Conservation (phyloP, 2,329 filamentous ascomycete species). For the Dactylonectria macrodidyma region DNA sequence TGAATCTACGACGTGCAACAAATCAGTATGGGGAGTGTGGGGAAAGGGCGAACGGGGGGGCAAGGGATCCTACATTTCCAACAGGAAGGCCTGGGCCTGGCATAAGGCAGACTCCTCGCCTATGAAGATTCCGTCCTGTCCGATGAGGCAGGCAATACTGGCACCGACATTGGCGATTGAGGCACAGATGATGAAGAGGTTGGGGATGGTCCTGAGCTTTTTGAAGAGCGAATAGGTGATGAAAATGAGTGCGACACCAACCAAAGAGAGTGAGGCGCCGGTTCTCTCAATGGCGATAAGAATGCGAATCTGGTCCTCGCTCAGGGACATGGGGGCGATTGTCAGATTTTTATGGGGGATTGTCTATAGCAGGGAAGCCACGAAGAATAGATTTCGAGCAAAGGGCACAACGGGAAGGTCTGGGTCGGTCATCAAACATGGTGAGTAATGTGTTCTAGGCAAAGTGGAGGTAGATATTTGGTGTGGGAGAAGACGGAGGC, state of each 20-base stretch:
- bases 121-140: background rate
- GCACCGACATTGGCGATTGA: background rate
- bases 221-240: background rate
- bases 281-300: background rate
- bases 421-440: no score
- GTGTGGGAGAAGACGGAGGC: no score
- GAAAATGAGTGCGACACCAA: background rate
- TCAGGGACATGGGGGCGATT: no score
- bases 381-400: no score
- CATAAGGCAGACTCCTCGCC: background rate
- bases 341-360: no score
- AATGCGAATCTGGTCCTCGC: no score
- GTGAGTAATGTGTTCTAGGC: no score
- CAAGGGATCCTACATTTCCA: background rate
- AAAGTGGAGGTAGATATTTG: no score
- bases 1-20: background rate
- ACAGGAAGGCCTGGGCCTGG: background rate
- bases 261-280: background rate
- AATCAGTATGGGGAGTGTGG: no score
- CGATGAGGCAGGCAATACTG: background rate
- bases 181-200: background rate
- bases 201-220: background rate
- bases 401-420: no score
- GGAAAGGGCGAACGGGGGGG: no score
- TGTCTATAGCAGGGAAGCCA: no score